Evolutionary conservation across 1,139 yeast species (phyloP), one percentile per base, ranked within the genome.

Genomic region (Magnusiomyces suaveolens): DNA sequence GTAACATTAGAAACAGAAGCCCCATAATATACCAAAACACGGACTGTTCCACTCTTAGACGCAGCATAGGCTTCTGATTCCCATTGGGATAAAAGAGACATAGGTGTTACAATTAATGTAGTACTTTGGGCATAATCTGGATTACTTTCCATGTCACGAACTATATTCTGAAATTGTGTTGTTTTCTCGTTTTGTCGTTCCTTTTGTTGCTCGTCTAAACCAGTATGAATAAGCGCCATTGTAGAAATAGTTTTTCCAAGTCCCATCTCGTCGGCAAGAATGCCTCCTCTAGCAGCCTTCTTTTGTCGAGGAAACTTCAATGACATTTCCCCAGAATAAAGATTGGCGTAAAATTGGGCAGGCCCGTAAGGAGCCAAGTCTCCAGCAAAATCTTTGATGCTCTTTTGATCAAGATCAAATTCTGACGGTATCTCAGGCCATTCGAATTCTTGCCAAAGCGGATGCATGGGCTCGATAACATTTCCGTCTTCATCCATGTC

Each of bases 241-340:
- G 95, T 81, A 0, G 96, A 85, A 23, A 90, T 86, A 0, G 97
- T 90, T 65, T 90, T 90, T 48, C 97, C 97, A 6, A 90, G 74
- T 0, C 97, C 97, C 97, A 90, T 90, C 67, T 90, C 97, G 69
- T 90, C 97, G 0, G 97, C 96, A n/a, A 90, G 72, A 20, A 90
- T 87, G 0, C 98, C 98, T 24, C 98, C 97, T 43, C 82, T 75
- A 38, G 78, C 69, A 0, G 83, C 74, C 57, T 77, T 79, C 51
- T 64, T 64, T 54, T 68, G 65, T 12, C 65, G 61, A 1, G 97
- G 97, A 60, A 78, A 81, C 21, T 77, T 77, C 23, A 80, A 63
- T 0, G 94, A 82, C 56, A 92, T 76, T 59, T 86, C 92, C 2
- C 97, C 97, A 56, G 85, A 82, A 66, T 85, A 87, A 59, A 88